Conservation (phyloP, 768 basidiomycete genomes). For the Amanita pseudoporphyria region DNA sequence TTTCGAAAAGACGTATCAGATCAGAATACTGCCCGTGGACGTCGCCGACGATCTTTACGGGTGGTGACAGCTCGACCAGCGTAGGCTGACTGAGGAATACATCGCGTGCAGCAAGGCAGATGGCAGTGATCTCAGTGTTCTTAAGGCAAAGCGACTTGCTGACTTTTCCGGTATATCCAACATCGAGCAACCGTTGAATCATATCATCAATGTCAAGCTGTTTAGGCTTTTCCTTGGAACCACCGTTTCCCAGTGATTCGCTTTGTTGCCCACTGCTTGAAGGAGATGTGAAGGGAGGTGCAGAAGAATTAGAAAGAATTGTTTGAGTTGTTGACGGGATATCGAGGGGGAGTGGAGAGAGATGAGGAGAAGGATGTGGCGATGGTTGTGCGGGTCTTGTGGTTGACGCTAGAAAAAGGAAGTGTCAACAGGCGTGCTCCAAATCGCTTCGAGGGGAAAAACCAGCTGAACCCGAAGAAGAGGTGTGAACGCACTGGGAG, state of each 20-base stretch:
- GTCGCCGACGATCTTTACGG: slow-evolving; percentile 99
- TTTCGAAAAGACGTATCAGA: slow-evolving; percentile 96
- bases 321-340: slow-evolving; percentile 67
- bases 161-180: slow-evolving; percentile 97
- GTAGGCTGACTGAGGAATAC: slow-evolving; percentile 96
- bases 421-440: not conserved
- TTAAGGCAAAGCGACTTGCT: slow-evolving; percentile 93
- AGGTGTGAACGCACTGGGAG: slow-evolving; percentile 22
- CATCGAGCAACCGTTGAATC: slow-evolving; percentile 92
- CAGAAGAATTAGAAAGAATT: slow-evolving; percentile 66
- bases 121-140: slow-evolving; percentile 89
- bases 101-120: slow-evolving; percentile 93
- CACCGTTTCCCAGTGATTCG: slow-evolving; percentile 33
- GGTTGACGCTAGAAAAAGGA: not conserved
- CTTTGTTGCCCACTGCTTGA: slow-evolving; percentile 29
- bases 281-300: slow-evolving; percentile 44
- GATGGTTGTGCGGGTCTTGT: slow-evolving; percentile 13
- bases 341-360: slow-evolving; percentile 51
- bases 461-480: not conserved
- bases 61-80: slow-evolving; percentile 92
- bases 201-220: slow-evolving; percentile 95
- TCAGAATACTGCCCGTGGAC: slow-evolving; percentile 99
- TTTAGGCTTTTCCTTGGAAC: slow-evolving; percentile 48
- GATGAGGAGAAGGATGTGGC: slow-evolving; percentile 29
- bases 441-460: not conserved